phyloP scores from a whole-genome alignment of 768 basidiomycete genomes.

The Termitomyces heimii region DNA sequence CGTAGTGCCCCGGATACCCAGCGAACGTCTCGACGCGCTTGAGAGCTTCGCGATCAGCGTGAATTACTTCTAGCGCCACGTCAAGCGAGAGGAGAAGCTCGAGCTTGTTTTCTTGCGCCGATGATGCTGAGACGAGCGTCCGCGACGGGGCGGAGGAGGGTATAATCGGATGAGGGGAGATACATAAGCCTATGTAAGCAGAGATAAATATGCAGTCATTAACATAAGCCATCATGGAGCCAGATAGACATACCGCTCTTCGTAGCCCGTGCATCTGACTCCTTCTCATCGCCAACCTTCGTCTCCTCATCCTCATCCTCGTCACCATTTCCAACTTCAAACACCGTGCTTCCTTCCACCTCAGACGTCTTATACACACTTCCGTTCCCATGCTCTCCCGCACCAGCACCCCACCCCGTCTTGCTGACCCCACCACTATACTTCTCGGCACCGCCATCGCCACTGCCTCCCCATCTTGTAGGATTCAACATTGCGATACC shows the following conservation, averaged over 20 bases:
- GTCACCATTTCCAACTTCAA: slow-evolving; percentile 44
- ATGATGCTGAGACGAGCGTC: slow-evolving; percentile 1
- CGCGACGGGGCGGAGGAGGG: not conserved
- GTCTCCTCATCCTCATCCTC: slow-evolving; percentile 23
- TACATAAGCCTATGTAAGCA: not conserved
- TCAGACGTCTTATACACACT: slow-evolving; percentile 24
- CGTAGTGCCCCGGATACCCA: slow-evolving; percentile 82
- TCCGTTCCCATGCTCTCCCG: slow-evolving; percentile 10
- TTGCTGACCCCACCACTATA: slow-evolving; percentile 14
- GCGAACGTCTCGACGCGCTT: slow-evolving; percentile 91
- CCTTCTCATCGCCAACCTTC: not conserved
- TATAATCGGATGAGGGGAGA: slow-evolving; percentile 3
- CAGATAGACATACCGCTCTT: not conserved
- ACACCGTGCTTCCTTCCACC: slow-evolving; percentile 37
- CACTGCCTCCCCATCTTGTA: slow-evolving; percentile 67
- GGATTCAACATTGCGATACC: slow-evolving; percentile 90
- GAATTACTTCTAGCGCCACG: slow-evolving; percentile 85
- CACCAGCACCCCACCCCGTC: slow-evolving; percentile 18
- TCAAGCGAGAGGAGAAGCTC: slow-evolving; percentile 92
- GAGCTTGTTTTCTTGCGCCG: slow-evolving; percentile 34
- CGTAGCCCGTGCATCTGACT: slow-evolving; percentile 9
- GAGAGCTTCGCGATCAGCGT: slow-evolving; percentile 84
- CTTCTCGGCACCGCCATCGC: not conserved
- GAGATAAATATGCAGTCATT: not conserved
- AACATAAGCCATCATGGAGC: not conserved